Evolutionary conservation across 495 filamentous ascomycete genomes (phyloP), one percentile per base, ranked within the genome.

Genomic region (Neurospora discreta): DNA sequence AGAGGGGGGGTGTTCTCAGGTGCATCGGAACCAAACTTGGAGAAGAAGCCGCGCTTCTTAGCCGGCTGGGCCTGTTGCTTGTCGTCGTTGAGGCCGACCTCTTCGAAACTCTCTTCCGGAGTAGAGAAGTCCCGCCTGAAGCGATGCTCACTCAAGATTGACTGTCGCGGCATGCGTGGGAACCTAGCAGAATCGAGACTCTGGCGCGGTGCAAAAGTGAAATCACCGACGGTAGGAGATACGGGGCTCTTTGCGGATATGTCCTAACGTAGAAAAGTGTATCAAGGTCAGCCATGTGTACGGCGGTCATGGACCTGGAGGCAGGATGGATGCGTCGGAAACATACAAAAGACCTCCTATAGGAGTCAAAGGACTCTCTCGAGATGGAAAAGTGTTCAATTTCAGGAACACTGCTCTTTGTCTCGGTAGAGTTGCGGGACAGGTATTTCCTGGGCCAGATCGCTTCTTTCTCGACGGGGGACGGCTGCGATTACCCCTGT

Each of bases 361-460:
- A 99, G 38, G 95, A 97, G 79, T 99, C 95, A 80, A 98, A 99
- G 10, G 94, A 97, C 82, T 99, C 95, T 75, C 95, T 90, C 39
- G 95, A 97, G 81, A 99, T 99, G 69, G 91, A 93, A 81, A 99
- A 99, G 30, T 92, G 94, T 77, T 98, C 95, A 77, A 93, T 92
- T 72, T 95, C 91, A 76, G 90, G 85, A 93, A 15, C 83, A 71
- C 90, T 86, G 75, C 87, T 89, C 38, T 87, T 87, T 72, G 90
- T 91, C 77, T 90, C 82, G 74, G 81, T 92, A 9, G 91, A 91
- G 1, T 90, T 88, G 74, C 86, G 87, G 15, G 88, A 88, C 10
- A 90, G 89, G 36, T 91, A 89, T 52, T 90, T 90, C 77, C 85
- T 86, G 52, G 89, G 89, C 96, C 94, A 99, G 76, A 93, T 91